Base-by-base conservation (phyloP, 2,329 filamentous ascomycete species). In the Trichoderma sp. region DNA sequence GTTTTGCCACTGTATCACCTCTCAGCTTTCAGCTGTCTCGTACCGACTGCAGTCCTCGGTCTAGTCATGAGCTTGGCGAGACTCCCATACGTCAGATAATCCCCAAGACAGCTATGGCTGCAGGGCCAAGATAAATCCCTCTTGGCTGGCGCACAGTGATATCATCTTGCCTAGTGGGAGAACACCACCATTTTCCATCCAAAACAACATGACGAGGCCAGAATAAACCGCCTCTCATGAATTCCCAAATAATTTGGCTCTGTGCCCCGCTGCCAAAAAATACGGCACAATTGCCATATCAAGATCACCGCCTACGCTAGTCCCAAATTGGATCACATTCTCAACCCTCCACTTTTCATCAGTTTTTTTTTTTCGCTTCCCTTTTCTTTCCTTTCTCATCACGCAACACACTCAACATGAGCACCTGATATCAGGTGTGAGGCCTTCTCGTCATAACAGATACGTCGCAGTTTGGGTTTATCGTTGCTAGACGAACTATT, bases 401-500 rank as follows among this genome's bases (percentile, higher is more conserved):
- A 79, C 70, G 78, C 79, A 80, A 76, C 77, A 73, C 71, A 70
- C 73, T 74, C 72, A 68, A 69, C 72, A 73, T 60, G 71, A 66
- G 67, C 67, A 37, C 66, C 65, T 68, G 24, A 49, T 30, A n/a
- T 24, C 37, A 55, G 55, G 65, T 54, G 49, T 69, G 30, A 71
- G 69, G 68, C 69, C 73, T 74, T 72, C 60, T 71, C 56, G 32
- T 63, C 55, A 54, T 43, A 65, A 37, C 46, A 73, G 75, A 72
- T 73, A 71, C 70, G 71, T 70, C 73, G 70, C 61, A 51, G 43
- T 34, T 52, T 60, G 70, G 68, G 70, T 69, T 61, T 52, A 54
- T 24, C 61, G 72, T 77, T 81, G 79, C 79, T 71, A 81, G 79
- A 81, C 75, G 11, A 77, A 79, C 68, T 55, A 56, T 46, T 64